phyloP scores from a whole-genome alignment of 192 early-diverging fungal species.

The Cetraspora pellucida region DNA sequence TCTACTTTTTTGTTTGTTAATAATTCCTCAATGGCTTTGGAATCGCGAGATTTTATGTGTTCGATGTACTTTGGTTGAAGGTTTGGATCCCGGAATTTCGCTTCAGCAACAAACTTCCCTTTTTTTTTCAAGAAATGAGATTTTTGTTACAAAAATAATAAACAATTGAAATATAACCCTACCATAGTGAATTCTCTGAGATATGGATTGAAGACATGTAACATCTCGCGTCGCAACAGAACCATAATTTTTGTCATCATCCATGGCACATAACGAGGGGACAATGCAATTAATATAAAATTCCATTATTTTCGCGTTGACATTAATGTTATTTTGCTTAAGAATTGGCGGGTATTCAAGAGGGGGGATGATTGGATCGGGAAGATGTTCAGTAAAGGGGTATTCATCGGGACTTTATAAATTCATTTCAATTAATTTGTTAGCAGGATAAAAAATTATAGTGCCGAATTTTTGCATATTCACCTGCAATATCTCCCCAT shows the following conservation, averaged over 20 bases:
- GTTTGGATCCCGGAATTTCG: slow-evolving; percentile 87
- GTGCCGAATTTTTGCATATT: background rate
- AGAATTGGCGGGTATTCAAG: slow-evolving; percentile 79
- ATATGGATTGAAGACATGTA: slow-evolving; percentile 88
- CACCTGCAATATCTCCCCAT: slow-evolving; percentile 77
- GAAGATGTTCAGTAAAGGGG: slow-evolving; percentile 82
- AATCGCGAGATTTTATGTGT: slow-evolving; percentile 72
- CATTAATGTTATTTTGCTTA: slow-evolving; percentile 78
- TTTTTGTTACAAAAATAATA: background rate
- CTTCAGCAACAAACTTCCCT: slow-evolving; percentile 97
- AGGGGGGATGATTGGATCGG: slow-evolving; percentile 83
- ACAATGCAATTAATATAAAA: slow-evolving; percentile 84
- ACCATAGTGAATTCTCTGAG: slow-evolving; percentile 94
- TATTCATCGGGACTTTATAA: slow-evolving; percentile 87
- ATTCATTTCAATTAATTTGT: slow-evolving; percentile 30
- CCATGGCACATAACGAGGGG: slow-evolving; percentile 68
- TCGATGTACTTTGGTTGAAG: slow-evolving; percentile 76
- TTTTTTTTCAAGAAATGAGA: slow-evolving; percentile 1
- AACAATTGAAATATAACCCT: background rate
- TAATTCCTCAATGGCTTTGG: slow-evolving; percentile 77
- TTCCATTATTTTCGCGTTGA: slow-evolving; percentile 82
- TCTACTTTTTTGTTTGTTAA: slow-evolving; percentile 91
- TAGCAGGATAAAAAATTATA: background rate
- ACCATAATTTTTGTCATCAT: slow-evolving; percentile 92
- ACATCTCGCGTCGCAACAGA: slow-evolving; percentile 92